Evolutionary conservation across 257 asterid genomes (phyloP), one percentile per base, ranked within the genome.

Genomic region (Fraxinus cuspidata): DNA sequence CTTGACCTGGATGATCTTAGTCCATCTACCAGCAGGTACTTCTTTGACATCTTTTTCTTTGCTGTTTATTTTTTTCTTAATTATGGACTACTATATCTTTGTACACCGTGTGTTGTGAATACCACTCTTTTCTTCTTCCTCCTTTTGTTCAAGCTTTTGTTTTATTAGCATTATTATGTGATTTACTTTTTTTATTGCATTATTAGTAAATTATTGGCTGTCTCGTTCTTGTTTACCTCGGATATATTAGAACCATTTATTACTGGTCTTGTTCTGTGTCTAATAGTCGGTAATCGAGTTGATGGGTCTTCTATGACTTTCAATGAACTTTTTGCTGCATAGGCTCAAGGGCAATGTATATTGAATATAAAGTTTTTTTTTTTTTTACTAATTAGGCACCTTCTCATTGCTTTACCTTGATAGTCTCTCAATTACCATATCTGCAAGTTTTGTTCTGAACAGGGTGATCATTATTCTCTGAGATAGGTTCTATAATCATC

Each of bases 21-120:
- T 83, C 99, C 99, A 64, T 96, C 99, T 19, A 96, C 99, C 72
- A 96, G 99, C 97, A 96, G 99, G 99, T 93, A 78, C 77, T 78
- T 65, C 19, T 72, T 64, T 71, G 74, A 44, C 40, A 56, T 49
- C 71, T 25, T 34, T 42, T 72, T 37, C 16, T 40, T 11, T 40
- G 49, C 3, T 40, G 49, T 40, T 40, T 40, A 40, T 40, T 9
- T 15, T 31, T 40, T 71, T 37, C 8, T 66, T 77, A 44, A 8
- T 25, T 64, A 25, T 77, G 44, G 5, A 64, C 74, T 79, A 29
- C 42, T 66, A 31, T 56, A 53, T 23, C 79, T 73, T 65, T 47
- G 34, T 60, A 27, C 13, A 38, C 13, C n/a, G 3, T 40, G 35
- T 28, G 28, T 56, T 51, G 68, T 42, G 31, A 35, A 42, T 68